A percentile compares a stretch with the other conserved stretches of the same genome.
phyloP scores from a whole-genome alignment of 352 stramenopile genomes.

The Globisporangium lucens region DNA sequence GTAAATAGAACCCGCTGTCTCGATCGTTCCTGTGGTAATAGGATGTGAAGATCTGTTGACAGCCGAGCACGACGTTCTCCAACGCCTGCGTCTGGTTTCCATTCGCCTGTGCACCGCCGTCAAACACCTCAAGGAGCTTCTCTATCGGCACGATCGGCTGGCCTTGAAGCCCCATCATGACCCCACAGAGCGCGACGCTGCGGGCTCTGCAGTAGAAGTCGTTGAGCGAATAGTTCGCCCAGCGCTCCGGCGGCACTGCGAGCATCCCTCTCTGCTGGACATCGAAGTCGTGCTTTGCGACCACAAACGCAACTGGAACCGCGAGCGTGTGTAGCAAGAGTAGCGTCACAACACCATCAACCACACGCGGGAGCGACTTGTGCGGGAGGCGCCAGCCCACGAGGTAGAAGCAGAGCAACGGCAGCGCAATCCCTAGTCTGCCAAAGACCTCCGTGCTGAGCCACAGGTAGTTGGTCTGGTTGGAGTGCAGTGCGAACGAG shows the following conservation, averaged over 20 bases:
- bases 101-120: not conserved
- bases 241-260: not conserved
- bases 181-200: not conserved
- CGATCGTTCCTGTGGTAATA: conserved; percentile 1
- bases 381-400: conserved; percentile 2
- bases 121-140: conserved; percentile 3
- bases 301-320: not conserved
- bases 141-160: not conserved
- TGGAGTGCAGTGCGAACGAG: not conserved
- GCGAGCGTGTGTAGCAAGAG: not conserved
- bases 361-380: not conserved
- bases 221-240: not conserved
- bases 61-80: conserved; percentile 4
- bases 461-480: conserved; percentile 3
- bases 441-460: not conserved
- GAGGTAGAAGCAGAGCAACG: conserved; percentile 3
- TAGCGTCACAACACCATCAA: conserved; percentile 3
- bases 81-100: not conserved
- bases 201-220: conserved; percentile 11
- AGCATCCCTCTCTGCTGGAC: not conserved
- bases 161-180: not conserved
- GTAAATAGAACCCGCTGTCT: not conserved
- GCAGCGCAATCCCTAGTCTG: not conserved
- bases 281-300: not conserved
- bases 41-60: not conserved